phyloP scores from a whole-genome alignment of 2,329 filamentous ascomycete species.

The Alternaria hordeiaustralica region DNA sequence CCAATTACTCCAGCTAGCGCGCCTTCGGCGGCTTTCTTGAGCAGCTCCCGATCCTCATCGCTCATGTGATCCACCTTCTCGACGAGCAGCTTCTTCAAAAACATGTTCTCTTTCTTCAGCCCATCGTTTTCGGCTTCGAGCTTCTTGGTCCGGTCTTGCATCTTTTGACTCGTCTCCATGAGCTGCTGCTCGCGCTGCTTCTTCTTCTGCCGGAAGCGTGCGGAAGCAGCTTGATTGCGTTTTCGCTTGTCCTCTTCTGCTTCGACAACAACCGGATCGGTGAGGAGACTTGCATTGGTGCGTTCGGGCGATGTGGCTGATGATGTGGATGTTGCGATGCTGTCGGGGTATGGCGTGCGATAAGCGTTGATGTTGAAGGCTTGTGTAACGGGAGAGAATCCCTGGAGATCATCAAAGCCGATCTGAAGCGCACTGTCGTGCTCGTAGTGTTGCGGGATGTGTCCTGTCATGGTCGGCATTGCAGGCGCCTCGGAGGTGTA shows the following conservation, averaged over 20 bases:
- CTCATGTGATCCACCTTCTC: constrained; percentile 51
- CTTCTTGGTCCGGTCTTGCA: constrained; percentile 76
- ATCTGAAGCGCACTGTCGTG: constrained; percentile 27
- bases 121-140: constrained; percentile 63
- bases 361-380: constrained; percentile 34
- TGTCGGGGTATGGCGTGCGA: constrained; percentile 42
- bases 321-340: constrained; percentile 38
- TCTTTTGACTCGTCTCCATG: constrained; percentile 63
- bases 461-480: constrained; percentile 39
- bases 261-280: constrained; percentile 36
- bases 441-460: constrained; percentile 34
- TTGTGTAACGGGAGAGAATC: constrained; percentile 37
- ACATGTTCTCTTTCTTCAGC: constrained; percentile 52
- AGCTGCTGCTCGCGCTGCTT: constrained; percentile 91
- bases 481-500: constrained; percentile 30
- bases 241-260: constrained; percentile 91
- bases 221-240: constrained; percentile 86
- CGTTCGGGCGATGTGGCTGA: constrained; percentile 34
- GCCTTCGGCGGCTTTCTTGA: constrained; percentile 34
- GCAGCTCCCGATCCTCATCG: constrained; percentile 38
- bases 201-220: constrained; percentile 93
- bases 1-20: constrained; percentile 10
- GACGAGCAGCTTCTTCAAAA: constrained; percentile 44
- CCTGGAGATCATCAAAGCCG: constrained; percentile 38
- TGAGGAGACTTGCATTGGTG: constrained; percentile 17